Percentiles rank a stretch among this genome's conserved stretches.
phyloP scores from a whole-genome alignment of 371 early-diverging fungal species.

The Mucor irregularis region DNA sequence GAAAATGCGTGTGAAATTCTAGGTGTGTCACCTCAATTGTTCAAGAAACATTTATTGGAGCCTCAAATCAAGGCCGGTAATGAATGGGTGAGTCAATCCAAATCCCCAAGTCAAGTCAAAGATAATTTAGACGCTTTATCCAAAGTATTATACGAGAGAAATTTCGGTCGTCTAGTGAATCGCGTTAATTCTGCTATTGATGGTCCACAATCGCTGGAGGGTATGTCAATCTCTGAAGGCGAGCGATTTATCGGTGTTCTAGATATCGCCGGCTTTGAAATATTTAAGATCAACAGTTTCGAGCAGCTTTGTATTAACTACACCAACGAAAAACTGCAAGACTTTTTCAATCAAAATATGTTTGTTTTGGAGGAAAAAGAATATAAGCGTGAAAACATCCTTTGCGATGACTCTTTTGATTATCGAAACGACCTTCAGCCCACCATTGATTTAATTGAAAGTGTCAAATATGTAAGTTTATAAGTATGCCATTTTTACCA shows the following conservation, averaged over 20 bases:
- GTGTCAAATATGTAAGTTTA: conserved; percentile 68
- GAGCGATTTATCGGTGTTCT: conserved; percentile 94
- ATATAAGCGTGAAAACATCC: conserved; percentile 94
- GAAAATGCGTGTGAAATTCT: conserved; percentile 91
- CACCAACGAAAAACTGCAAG: conserved; percentile 99
- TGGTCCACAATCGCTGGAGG: conserved; percentile 55
- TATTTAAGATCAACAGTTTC: conserved; percentile 97
- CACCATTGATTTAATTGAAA: conserved; percentile 98
- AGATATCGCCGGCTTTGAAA: conserved; percentile 99
- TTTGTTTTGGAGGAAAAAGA: conserved; percentile 99
- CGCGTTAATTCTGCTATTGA: conserved; percentile 90
- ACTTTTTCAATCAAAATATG: conserved; percentile 99
- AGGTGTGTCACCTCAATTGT: conserved; percentile 86
- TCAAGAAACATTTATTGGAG: conserved; percentile 84
- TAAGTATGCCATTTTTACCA: background rate
- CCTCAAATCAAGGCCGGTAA: conserved; percentile 96
- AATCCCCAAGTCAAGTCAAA: conserved; percentile 85
- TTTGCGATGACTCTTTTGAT: conserved; percentile 95
- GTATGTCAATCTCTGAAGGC: conserved; percentile 4
- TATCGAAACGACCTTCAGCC: conserved; percentile 99
- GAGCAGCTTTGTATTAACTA: conserved; percentile 99
- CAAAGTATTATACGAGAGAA: conserved; percentile 95
- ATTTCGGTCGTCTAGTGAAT: conserved; percentile 92
- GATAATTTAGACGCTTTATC: conserved; percentile 95
- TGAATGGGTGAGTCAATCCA: conserved; percentile 94